These are phyloP conservation scores for Lagerstroemia speciosa DNA, from an alignment of 345 rosid species.

Conservation along the genomic window DNA sequence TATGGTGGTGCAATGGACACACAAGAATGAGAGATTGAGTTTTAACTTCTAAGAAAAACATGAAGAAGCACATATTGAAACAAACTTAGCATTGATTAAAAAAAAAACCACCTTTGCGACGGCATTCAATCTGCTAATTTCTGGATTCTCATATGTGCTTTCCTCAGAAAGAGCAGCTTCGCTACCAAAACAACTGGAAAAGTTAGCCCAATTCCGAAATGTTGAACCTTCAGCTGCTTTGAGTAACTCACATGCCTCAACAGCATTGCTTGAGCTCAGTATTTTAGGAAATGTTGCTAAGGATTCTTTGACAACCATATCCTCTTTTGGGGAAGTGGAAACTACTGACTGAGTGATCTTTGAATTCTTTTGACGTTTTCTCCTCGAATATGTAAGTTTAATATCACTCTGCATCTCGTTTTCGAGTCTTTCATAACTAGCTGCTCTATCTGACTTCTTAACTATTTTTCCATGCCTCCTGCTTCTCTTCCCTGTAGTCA, in stretches of 20 bases:
- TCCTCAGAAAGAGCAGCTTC: neutral
- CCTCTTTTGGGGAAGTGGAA: constrained; percentile 15
- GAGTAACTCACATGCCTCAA: constrained; percentile 9
- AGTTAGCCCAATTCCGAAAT: neutral
- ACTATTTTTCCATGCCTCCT: constrained; percentile 23
- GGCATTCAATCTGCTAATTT: neutral
- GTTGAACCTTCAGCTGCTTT: constrained; percentile 15
- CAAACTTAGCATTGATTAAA: too few species aligned
- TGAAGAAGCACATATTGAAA: neutral
- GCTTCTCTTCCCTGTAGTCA: constrained; percentile 50
- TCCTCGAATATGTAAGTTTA: constrained; percentile 9
- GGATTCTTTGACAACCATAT: constrained; percentile 16
- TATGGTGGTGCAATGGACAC: neutral
- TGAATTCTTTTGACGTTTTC: constrained; percentile 18
- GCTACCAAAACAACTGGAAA: neutral
- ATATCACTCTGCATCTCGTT: constrained; percentile 10
- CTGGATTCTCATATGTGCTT: neutral
- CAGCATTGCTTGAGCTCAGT: constrained; percentile 15
- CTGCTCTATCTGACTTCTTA: constrained; percentile 15
- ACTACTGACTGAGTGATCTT: constrained; percentile 12
- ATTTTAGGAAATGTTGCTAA: constrained; percentile 16
- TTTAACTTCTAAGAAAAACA: neutral
- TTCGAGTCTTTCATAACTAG: constrained; percentile 34
- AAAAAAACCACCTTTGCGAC: neutral
- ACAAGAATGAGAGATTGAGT: neutral